Evolutionary conservation across 495 filamentous ascomycete species (phyloP).

Genomic region (Rhizodiscina lignyota): DNA sequence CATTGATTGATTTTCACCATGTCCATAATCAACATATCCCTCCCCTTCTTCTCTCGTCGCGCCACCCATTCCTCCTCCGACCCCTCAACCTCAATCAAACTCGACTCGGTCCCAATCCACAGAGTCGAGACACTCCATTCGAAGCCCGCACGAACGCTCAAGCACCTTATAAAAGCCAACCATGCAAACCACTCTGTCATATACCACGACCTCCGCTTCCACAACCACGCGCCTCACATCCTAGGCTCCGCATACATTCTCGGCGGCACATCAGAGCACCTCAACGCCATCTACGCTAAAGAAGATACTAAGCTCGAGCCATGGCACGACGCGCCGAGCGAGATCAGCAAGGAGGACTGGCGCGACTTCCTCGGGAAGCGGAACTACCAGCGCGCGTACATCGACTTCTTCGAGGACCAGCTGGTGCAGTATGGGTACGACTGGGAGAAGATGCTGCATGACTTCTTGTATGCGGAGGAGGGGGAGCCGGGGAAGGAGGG

Average conservation of each 20-base stretch:
- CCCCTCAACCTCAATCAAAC: too few species aligned
- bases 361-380: slow-evolving; percentile 59
- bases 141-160: slow-evolving; percentile 66
- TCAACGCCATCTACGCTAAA: slow-evolving; percentile 64
- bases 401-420: slow-evolving; percentile 87
- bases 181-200: slow-evolving; percentile 79
- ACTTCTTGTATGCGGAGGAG: too few species aligned
- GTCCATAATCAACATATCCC: too few species aligned
- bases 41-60: too few species aligned
- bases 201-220: slow-evolving; percentile 58
- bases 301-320: slow-evolving; percentile 53
- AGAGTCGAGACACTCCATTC: slow-evolving; percentile 64
- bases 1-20: too few species aligned
- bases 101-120: slow-evolving; percentile 55
- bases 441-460: slow-evolving; percentile 60
- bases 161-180: slow-evolving; percentile 78
- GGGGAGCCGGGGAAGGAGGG: too few species aligned
- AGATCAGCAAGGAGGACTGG: slow-evolving; percentile 75
- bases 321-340: slow-evolving; percentile 75
- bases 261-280: slow-evolving; percentile 51
- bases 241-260: slow-evolving; percentile 72
- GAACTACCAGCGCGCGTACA: slow-evolving; percentile 71
- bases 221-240: slow-evolving; percentile 79
- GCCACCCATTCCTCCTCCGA: too few species aligned
- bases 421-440: slow-evolving; percentile 61